These are phyloP conservation scores for Citrus reticulata DNA, from an alignment of 345 rosid species.

Conservation along the genomic window DNA sequence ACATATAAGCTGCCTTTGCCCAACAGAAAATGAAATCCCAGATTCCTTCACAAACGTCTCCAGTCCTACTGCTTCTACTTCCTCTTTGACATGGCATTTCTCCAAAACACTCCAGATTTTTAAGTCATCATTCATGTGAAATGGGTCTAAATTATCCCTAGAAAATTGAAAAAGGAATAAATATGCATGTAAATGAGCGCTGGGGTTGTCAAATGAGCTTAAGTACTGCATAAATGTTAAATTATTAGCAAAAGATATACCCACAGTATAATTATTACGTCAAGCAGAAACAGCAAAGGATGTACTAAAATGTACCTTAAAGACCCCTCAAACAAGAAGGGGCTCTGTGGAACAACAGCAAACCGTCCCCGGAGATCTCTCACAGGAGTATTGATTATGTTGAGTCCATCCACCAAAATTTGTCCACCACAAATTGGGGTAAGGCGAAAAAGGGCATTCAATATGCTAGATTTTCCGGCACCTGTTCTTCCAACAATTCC, in stretches of 20 bases:
- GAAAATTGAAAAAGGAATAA: not conserved
- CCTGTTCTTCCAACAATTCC: slow-evolving; percentile 96
- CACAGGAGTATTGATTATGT: slow-evolving; percentile 57
- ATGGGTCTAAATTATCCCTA: slow-evolving; percentile 91
- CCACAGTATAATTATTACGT: not conserved
- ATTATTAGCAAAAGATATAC: not conserved
- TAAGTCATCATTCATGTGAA: slow-evolving; percentile 40
- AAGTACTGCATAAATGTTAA: not conserved
- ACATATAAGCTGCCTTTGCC: slow-evolving; percentile 92
- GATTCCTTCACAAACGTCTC: slow-evolving; percentile 58
- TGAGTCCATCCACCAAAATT: slow-evolving; percentile 67
- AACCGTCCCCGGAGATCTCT: slow-evolving; percentile 77
- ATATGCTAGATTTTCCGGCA: slow-evolving; percentile 86
- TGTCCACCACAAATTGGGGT: slow-evolving; percentile 55
- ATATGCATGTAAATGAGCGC: not conserved
- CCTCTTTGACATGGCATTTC: slow-evolving; percentile 79
- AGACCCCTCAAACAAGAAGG: slow-evolving; percentile 85
- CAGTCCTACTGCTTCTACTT: slow-evolving; percentile 77
- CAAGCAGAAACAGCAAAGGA: not conserved
- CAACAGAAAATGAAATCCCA: slow-evolving; percentile 73
- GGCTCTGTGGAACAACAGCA: slow-evolving; percentile 88
- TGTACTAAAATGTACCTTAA: slow-evolving; percentile 40
- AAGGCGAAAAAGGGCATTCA: slow-evolving; percentile 88
- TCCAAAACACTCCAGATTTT: slow-evolving; percentile 66
- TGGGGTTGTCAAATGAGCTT: not conserved